Conservation (phyloP, 78 protist genomes). For the Isochrysis galbana region DNA sequence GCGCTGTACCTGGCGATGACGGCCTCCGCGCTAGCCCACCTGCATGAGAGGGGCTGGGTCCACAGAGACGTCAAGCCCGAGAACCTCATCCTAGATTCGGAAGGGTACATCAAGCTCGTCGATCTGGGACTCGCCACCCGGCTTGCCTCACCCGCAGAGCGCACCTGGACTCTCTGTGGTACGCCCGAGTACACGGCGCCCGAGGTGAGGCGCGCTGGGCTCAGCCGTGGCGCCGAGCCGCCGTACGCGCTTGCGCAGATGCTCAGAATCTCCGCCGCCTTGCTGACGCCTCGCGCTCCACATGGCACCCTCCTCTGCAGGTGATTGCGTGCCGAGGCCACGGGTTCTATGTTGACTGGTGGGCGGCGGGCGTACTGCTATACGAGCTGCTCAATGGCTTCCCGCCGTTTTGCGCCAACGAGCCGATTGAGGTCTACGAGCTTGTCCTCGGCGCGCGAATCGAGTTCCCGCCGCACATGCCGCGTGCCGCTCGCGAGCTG, state of each 20-base stretch:
- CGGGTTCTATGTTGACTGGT: constrained; percentile 34
- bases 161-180: constrained; percentile 30
- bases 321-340: not conserved
- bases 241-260: no score
- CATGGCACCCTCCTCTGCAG: not conserved
- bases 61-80: constrained; percentile 20
- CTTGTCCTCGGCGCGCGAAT: not conserved
- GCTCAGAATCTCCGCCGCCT: not conserved
- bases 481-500: not conserved
- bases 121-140: constrained; percentile 68
- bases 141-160: not conserved
- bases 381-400: constrained; percentile 34
- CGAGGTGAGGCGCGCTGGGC: no score
- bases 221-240: no score
- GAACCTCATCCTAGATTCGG: not conserved
- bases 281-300: constrained; percentile 18
- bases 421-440: not conserved
- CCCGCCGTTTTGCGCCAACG: constrained; percentile 32
- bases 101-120: constrained; percentile 63
- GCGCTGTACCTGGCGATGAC: not conserved
- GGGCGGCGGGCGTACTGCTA: constrained; percentile 58
- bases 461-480: not conserved
- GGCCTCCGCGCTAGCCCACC: not conserved
- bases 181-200: constrained; percentile 60
- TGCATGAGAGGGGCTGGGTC: not conserved